Evolutionary conservation across 805 yeast genomes (phyloP).

Genomic region (Naumovozyma baii): DNA sequence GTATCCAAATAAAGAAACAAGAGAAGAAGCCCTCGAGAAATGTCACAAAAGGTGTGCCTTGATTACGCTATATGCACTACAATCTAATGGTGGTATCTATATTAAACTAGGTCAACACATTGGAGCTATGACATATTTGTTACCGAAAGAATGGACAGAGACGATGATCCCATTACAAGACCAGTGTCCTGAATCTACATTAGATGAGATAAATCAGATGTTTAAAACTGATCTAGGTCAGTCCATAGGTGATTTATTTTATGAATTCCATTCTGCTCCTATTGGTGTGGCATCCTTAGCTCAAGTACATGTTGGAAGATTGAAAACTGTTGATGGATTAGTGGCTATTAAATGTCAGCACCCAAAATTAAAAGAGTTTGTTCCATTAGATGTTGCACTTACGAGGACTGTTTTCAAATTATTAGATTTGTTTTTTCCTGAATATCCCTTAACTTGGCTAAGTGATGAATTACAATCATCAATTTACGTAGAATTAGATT

Average conservation of each 20-base stretch:
- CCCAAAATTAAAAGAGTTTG: constrained; percentile 76
- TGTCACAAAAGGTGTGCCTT: constrained; percentile 73
- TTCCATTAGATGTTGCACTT: constrained; percentile 78
- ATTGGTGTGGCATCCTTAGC: constrained; percentile 95
- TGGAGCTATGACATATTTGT: constrained; percentile 79
- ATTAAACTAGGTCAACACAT: constrained; percentile 94
- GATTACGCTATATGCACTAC: constrained; percentile 70
- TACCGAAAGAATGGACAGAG: constrained; percentile 91
- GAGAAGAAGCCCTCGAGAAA: constrained; percentile 42
- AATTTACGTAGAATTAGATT: constrained; percentile 84
- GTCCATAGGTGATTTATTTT: constrained; percentile 52
- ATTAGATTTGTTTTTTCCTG: constrained; percentile 77
- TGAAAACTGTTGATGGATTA: constrained; percentile 34
- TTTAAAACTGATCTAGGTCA: constrained; percentile 57
- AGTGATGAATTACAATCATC: constrained; percentile 85
- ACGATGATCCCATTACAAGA: constrained; percentile 92
- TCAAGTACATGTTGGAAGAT: constrained; percentile 77
- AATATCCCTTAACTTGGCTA: constrained; percentile 90
- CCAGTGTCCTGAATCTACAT: constrained; percentile 71
- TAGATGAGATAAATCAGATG: constrained; percentile 60
- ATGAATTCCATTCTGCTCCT: constrained; percentile 59
- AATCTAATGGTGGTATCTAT: constrained; percentile 82
- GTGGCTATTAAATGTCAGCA: constrained; percentile 96
- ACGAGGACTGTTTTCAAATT: constrained; percentile 67
- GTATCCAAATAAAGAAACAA: constrained; percentile 38